Evolutionary conservation across 2,329 filamentous ascomycete genomes (phyloP).

Genomic region (Pseudogymnoascus sp.): DNA sequence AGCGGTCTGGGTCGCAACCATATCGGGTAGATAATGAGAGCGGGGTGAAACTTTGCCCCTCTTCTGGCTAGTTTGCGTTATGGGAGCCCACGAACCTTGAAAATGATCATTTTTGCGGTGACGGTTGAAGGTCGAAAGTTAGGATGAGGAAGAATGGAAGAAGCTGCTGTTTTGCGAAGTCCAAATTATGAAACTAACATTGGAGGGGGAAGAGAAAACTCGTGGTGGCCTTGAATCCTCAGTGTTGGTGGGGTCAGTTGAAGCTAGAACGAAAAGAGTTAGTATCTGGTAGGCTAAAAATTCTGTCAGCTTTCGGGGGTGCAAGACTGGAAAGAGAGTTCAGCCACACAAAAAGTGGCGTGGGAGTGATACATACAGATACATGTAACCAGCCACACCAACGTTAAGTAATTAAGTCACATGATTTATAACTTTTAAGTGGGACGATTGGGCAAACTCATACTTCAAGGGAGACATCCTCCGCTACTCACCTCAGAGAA

Average conservation of each 20-base stretch:
- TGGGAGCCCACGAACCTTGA: constrained; percentile 42
- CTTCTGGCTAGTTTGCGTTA: not conserved
- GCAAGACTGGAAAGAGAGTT: not conserved
- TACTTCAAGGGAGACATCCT: not conserved
- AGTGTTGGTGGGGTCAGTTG: constrained; percentile 4
- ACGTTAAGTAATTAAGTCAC: not conserved
- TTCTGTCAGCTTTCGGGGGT: not conserved
- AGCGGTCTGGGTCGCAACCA: constrained; percentile 13
- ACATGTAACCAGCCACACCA: not conserved
- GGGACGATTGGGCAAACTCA: not conserved
- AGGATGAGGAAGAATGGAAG: constrained; percentile 12
- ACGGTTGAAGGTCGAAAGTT: constrained; percentile 14
- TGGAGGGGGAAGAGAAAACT: constrained; percentile 10
- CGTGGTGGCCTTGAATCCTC: constrained; percentile 10
- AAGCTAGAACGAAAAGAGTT: not conserved
- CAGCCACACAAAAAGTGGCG: not conserved
- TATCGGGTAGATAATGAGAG: constrained; percentile 13
- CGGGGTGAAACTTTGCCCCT: constrained; percentile 11
- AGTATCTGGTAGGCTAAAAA: not conserved
- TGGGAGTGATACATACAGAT: not conserved
- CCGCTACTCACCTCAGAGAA: not conserved
- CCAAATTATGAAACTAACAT: constrained; percentile 6
- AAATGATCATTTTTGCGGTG: constrained; percentile 64
- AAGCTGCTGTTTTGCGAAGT: constrained; percentile 12
- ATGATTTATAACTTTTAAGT: constrained; percentile 7